A percentile compares a stretch with the other conserved stretches of the same genome.
Conservation (phyloP, 305 asterid genomes). For the Rubia balearica region DNA sequence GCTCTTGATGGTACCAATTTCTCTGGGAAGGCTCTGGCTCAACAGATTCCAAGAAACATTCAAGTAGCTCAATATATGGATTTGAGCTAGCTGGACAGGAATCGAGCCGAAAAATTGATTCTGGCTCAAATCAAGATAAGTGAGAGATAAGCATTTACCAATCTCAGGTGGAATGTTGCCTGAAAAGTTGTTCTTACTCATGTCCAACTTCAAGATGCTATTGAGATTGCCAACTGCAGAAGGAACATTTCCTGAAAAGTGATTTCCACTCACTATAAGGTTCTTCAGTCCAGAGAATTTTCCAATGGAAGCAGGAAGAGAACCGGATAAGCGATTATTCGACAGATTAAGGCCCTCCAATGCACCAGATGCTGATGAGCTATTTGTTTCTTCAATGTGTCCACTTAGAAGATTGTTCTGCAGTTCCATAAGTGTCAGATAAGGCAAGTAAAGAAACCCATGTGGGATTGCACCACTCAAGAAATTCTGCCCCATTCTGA, state of each 20-base stretch:
- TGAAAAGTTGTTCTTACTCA: conserved; percentile 44
- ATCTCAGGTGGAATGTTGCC: conserved; percentile 41
- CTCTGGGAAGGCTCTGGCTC: conserved; percentile 30
- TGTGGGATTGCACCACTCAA: conserved; percentile 48
- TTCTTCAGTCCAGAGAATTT: conserved; percentile 40
- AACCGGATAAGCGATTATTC: conserved; percentile 41
- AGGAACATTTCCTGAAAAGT: conserved; percentile 46
- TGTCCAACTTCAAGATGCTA: conserved; percentile 46
- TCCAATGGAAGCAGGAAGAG: conserved; percentile 44
- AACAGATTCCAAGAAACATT: conserved; percentile 41
- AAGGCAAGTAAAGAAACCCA: conserved; percentile 50
- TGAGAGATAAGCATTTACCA: conserved; percentile 35
- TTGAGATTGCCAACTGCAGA: conserved; percentile 44
- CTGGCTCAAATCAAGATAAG: conserved; percentile 50
- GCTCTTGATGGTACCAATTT: conserved; percentile 37
- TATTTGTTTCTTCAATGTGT: conserved; percentile 28
- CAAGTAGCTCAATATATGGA: conserved; percentile 35
- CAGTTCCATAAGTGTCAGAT: conserved; percentile 45
- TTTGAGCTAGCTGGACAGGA: conserved; percentile 33
- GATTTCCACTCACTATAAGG: conserved; percentile 46
- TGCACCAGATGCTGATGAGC: conserved; percentile 21
- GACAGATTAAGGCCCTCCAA: conserved; percentile 53
- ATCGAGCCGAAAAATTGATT: conserved; percentile 27
- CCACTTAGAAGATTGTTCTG: conserved; percentile 53
- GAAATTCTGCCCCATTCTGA: conserved; percentile 54